These are phyloP conservation scores for Arabis alpina DNA, from an alignment of 345 rosid species.

Conservation along the genomic window DNA sequence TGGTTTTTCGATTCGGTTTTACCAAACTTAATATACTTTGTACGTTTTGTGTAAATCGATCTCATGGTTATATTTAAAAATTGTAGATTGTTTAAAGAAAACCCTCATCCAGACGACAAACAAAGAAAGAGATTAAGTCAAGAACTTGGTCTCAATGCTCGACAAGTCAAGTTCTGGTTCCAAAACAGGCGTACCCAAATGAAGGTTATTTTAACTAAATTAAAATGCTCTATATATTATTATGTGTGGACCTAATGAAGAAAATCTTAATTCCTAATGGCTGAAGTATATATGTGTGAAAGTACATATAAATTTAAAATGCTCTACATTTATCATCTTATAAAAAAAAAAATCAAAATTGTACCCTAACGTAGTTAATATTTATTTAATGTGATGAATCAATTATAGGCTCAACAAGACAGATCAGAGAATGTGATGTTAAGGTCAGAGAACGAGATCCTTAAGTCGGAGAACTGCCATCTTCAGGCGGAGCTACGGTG, in stretches of 20 bases:
- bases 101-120: conserved; percentile 96
- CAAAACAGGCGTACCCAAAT: conserved; percentile 97
- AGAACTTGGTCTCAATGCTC: conserved; percentile 92
- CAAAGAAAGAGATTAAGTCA: conserved; percentile 85
- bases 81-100: conserved; percentile 85
- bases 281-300: not conserved
- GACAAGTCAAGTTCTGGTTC: conserved; percentile 99
- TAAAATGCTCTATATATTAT: too few relatives aligned
- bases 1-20: not conserved
- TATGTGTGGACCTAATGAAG: not conserved
- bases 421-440: conserved; percentile 74
- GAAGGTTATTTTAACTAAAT: conserved; percentile 58
- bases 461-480: conserved; percentile 73
- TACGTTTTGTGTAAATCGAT: conserved; percentile 4
- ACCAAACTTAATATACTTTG: not conserved
- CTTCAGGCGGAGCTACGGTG: conserved; percentile 75
- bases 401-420: conserved; percentile 84
- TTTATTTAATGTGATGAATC: not conserved
- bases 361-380: too few relatives aligned
- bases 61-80: not conserved
- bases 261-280: not conserved
- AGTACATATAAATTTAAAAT: not conserved
- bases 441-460: conserved; percentile 76
- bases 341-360: too few relatives aligned
- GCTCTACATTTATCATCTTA: not conserved